phyloP scores from a whole-genome alignment of 2,329 filamentous ascomycete genomes.

The Annulohypoxylon truncatum region DNA sequence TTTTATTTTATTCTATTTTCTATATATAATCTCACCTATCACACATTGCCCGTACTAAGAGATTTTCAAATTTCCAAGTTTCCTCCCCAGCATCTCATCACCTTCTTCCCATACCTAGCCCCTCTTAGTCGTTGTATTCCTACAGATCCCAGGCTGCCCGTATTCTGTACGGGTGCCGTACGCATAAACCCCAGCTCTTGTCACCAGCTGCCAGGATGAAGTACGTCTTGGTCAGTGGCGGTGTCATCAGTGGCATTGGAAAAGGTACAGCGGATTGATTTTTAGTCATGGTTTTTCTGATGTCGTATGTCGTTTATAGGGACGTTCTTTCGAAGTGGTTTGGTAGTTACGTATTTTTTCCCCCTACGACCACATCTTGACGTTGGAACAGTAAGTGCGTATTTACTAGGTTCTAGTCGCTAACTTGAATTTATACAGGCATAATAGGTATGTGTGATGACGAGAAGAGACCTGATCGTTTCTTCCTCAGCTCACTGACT shows the following conservation, averaged over 20 bases:
- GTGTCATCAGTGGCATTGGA: constrained; percentile 58
- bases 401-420: background rate
- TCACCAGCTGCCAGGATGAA: constrained; percentile 68
- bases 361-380: background rate
- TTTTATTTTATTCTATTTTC: constrained; percentile 10
- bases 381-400: background rate
- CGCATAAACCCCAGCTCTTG: background rate
- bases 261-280: constrained; percentile 27
- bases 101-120: background rate
- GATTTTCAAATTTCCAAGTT: background rate
- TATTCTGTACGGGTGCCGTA: background rate
- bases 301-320: background rate
- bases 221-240: constrained; percentile 84
- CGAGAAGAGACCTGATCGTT: background rate
- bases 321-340: background rate
- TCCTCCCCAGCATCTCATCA: background rate
- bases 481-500: constrained; percentile 15
- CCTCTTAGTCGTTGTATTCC: background rate
- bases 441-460: constrained; percentile 44
- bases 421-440: constrained; percentile 19
- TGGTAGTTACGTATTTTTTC: background rate
- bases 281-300: background rate
- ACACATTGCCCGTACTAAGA: too few species aligned
- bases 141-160: background rate
- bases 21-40: background rate